phyloP scores from a whole-genome alignment of 208 protist species.

The Ichthyophonus hoferi region DNA sequence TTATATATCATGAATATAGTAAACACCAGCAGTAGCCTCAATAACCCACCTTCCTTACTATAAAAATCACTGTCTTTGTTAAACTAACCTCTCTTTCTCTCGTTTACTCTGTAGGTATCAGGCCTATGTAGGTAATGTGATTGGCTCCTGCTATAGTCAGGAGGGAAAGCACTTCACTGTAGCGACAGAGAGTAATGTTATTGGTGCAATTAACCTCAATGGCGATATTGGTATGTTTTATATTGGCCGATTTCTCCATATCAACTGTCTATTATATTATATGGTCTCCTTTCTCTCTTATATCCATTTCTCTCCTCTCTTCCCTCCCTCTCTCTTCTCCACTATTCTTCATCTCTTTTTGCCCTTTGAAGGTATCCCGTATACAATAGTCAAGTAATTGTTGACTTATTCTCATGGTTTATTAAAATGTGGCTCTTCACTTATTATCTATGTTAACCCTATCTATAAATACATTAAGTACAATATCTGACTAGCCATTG shows the following conservation, averaged over 20 bases:
- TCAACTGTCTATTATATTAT: neutral
- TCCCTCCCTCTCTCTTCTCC: neutral
- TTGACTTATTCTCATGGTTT: no score
- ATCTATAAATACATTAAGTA: no score
- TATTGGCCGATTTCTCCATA: neutral
- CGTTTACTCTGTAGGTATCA: neutral
- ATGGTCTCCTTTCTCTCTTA: neutral
- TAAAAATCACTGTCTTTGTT: neutral
- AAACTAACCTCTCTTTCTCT: neutral
- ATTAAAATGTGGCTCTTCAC: no score
- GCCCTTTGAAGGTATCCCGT: no score
- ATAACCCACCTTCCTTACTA: no score
- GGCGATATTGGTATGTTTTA: neutral
- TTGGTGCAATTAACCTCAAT: neutral
- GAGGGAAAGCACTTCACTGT: neutral
- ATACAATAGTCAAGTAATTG: no score
- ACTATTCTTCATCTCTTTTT: neutral
- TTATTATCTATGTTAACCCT: no score
- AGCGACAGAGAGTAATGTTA: neutral
- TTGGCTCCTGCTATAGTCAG: neutral
- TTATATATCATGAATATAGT: neutral
- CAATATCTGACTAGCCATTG: no score
- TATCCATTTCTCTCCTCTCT: neutral
- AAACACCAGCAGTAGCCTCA: no score
- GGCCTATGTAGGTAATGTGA: neutral